phyloP scores from a whole-genome alignment of 108 stramenopile genomes.

The Cyclotella sp. region DNA sequence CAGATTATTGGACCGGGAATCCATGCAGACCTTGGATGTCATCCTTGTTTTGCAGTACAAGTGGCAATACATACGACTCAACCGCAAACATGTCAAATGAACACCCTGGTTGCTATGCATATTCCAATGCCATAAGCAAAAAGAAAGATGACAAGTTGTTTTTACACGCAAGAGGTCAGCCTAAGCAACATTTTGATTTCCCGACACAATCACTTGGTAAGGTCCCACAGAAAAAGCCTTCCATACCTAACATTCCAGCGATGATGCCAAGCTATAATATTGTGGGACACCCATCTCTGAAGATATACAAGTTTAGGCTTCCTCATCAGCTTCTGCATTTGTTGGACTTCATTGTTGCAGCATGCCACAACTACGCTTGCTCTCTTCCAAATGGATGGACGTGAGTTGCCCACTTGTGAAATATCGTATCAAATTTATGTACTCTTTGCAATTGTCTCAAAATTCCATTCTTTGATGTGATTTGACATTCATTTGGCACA shows the following conservation, averaged over 20 bases:
- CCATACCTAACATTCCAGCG: conserved; percentile 1
- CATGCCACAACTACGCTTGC: conserved; percentile 57
- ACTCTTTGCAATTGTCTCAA: not conserved
- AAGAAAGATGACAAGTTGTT: conserved; percentile 1
- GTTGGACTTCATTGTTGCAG: conserved; percentile 63
- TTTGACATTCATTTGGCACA: not conserved
- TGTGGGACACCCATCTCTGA: conserved; percentile 66
- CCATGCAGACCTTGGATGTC: conserved; percentile 25
- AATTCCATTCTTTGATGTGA: not conserved
- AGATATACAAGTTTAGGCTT: conserved; percentile 63
- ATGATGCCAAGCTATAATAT: conserved; percentile 19
- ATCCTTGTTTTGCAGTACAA: conserved; percentile 10
- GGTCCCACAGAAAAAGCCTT: conserved; percentile 4
- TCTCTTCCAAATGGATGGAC: conserved; percentile 61
- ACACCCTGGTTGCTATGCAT: not conserved
- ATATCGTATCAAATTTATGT: not conserved
- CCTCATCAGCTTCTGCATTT: conserved; percentile 54
- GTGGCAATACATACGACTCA: not conserved
- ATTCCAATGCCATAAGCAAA: not conserved
- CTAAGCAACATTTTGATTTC: not conserved
- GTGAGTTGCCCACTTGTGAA: conserved; percentile 15
- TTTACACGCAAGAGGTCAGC: not conserved
- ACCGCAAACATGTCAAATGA: not conserved
- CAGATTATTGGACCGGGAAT: conserved; percentile 9
- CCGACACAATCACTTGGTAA: conserved; percentile 35